Evolutionary conservation across 2,329 filamentous ascomycete genomes (phyloP).

Genomic region (Gaeumannomyces tritici): DNA sequence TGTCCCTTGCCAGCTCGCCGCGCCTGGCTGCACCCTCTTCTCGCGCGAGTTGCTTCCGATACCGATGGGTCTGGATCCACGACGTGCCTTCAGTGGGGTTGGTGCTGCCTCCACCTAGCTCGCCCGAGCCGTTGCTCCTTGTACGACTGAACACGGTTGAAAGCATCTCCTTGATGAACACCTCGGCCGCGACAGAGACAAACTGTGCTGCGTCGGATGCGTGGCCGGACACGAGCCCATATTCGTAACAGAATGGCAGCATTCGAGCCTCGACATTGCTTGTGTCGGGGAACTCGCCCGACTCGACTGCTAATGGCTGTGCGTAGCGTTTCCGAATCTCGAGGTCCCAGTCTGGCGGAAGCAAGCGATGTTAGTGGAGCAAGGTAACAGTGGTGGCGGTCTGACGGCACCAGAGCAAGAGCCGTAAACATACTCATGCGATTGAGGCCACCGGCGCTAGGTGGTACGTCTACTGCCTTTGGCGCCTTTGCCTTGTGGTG

Average conservation of each 20-base stretch:
- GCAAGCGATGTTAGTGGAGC: background rate
- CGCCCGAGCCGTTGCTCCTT: conserved; percentile 53
- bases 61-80: conserved; percentile 73
- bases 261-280: conserved; percentile 53
- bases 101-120: conserved; percentile 55
- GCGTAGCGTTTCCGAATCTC: conserved; percentile 59
- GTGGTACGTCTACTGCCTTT: conserved; percentile 49
- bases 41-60: conserved; percentile 60
- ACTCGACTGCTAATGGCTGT: conserved; percentile 55
- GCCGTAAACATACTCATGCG: conserved; percentile 58
- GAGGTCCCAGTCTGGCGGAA: conserved; percentile 47
- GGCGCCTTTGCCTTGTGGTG: conserved; percentile 34
- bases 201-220: conserved; percentile 51
- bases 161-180: conserved; percentile 57
- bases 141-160: conserved; percentile 55
- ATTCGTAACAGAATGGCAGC: conserved; percentile 60
- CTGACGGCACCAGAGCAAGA: background rate
- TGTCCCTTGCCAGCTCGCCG: conserved; percentile 67
- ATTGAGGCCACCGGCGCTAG: conserved; percentile 64
- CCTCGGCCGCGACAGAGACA: conserved; percentile 56
- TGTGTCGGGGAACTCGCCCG: conserved; percentile 60
- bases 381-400: background rate
- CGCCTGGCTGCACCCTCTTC: conserved; percentile 66
- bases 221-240: conserved; percentile 51
- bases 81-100: conserved; percentile 25